Evolutionary conservation across 2,329 filamentous ascomycete genomes (phyloP).

Genomic region (Alternaria tenuissima): DNA sequence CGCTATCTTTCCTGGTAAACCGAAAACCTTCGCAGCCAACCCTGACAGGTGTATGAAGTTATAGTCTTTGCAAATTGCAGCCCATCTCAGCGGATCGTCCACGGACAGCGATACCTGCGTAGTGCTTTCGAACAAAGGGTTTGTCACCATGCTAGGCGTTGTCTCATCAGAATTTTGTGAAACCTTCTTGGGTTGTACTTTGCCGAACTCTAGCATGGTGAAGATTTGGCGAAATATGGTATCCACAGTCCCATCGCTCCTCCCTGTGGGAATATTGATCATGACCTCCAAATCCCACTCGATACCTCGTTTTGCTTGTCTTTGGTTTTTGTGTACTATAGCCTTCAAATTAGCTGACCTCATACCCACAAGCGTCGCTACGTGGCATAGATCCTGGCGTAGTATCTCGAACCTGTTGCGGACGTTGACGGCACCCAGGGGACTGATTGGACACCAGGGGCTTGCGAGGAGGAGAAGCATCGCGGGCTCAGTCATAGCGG

Average conservation of each 20-base stretch:
- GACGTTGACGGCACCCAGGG: constrained; percentile 15
- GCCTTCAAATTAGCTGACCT: constrained; percentile 7
- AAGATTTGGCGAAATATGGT: constrained; percentile 15
- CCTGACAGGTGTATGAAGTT: constrained; percentile 14
- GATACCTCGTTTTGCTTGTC: constrained; percentile 10
- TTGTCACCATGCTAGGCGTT: not conserved
- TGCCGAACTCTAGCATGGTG: constrained; percentile 15
- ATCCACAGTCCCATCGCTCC: not conserved
- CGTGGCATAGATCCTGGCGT: constrained; percentile 7
- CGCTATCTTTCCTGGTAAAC: constrained; percentile 13
- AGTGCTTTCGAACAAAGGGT: not conserved
- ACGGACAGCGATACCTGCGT: constrained; percentile 1
- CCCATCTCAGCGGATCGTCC: constrained; percentile 11
- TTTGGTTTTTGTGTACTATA: not conserved
- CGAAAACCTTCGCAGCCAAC: constrained; percentile 6
- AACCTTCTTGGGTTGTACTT: not conserved
- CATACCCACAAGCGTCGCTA: not conserved
- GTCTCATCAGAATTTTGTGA: not conserved
- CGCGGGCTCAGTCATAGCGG: constrained; percentile 13
- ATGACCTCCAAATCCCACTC: constrained; percentile 14
- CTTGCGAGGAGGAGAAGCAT: constrained; percentile 18
- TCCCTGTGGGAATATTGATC: not conserved
- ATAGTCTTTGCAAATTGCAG: constrained; percentile 17
- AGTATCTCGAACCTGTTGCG: constrained; percentile 15
- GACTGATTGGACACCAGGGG: constrained; percentile 12